These are phyloP conservation scores for Senna tora DNA, from an alignment of 306 rosid species.

Conservation along the genomic window DNA sequence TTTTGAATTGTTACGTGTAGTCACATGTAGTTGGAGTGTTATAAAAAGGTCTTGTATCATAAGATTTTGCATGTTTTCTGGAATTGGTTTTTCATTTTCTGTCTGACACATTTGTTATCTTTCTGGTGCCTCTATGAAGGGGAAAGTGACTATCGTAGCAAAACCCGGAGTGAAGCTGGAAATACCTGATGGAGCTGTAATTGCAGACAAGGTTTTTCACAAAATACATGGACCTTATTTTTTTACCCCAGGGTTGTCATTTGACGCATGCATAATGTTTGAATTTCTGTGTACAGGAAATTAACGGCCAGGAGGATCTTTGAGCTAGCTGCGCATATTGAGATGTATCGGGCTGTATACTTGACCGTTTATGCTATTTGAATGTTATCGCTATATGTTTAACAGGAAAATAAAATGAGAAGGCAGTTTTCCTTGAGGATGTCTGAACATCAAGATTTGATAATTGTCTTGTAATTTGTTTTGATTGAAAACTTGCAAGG, in stretches of 20 bases:
- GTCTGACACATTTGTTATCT: slow-evolving; percentile 29
- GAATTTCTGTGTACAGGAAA: slow-evolving; percentile 53
- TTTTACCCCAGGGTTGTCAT: neutral
- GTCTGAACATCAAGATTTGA: slow-evolving; percentile 19
- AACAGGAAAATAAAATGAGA: slow-evolving; percentile 39
- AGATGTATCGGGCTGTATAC: slow-evolving; percentile 26
- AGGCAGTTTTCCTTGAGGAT: slow-evolving; percentile 35
- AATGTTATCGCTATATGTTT: slow-evolving; percentile 22
- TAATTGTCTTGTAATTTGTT: slow-evolving; percentile 27
- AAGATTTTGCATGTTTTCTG: neutral
- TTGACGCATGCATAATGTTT: slow-evolving; percentile 14
- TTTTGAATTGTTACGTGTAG: neutral
- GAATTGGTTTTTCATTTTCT: neutral
- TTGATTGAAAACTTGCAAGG: slow-evolving; percentile 8
- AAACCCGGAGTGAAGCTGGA: slow-evolving; percentile 70
- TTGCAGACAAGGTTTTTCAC: slow-evolving; percentile 67
- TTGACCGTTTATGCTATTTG: slow-evolving; percentile 16
- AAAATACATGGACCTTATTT: slow-evolving; percentile 12
- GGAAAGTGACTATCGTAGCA: slow-evolving; percentile 66
- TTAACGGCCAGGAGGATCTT: slow-evolving; percentile 75
- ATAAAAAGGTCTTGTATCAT: neutral
- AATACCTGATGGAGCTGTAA: slow-evolving; percentile 66
- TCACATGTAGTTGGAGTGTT: neutral
- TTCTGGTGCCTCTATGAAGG: slow-evolving; percentile 50
- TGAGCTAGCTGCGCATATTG: slow-evolving; percentile 39